Base-by-base conservation (phyloP, 2,329 filamentous ascomycete species). In the Coniochaeta hoffmannii region DNA sequence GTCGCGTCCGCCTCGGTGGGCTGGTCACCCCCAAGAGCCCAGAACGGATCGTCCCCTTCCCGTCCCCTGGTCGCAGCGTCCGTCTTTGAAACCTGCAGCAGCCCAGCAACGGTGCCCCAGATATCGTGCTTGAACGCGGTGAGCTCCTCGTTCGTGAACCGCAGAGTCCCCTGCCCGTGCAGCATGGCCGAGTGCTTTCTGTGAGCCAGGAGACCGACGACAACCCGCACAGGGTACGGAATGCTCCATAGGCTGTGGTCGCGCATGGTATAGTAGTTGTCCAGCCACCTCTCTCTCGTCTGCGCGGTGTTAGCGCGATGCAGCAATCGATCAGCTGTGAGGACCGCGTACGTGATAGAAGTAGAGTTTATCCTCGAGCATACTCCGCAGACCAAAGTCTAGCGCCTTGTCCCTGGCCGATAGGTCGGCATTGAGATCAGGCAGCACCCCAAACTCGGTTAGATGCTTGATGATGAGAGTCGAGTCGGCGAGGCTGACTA, bases 311-410 rank as follows among this genome's bases (percentile, higher is more conserved):
- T 28, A 51, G n/a, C 26, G 17, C 19, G 41, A 5, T 14, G 11
- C 28, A 15, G 7, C 22, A 5, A 14, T 19, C 2, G 46, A 31
- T n/a, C 15, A 22, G n/a, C n/a, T n/a, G n/a, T n/a, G 28, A 34
- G 31, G 5, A 5, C n/a, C 17, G 32, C 66, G 35, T 57, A 79
- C 76, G 26, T 77, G 70, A 56, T 77, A 82, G 59, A 85, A 86
- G 62, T 79, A 81, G 14, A 83, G 59, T 64, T 79, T 83, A 19
- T 87, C 82, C 66, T 87, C 83, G 24, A 86, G 57, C 53, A 87
- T 60, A 0, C 80, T 76, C 15, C 76, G 68, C 1, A 86, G 57
- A 0, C 74, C 78, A 9, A 82, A 62, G 64, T 86, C 82, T 0
- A 74, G 66, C 0, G 76, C 73, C 38, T 64, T 71, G 22, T 76